Base-by-base conservation (phyloP, 257 asterid genomes). In the Nicotiana noctiflora region DNA sequence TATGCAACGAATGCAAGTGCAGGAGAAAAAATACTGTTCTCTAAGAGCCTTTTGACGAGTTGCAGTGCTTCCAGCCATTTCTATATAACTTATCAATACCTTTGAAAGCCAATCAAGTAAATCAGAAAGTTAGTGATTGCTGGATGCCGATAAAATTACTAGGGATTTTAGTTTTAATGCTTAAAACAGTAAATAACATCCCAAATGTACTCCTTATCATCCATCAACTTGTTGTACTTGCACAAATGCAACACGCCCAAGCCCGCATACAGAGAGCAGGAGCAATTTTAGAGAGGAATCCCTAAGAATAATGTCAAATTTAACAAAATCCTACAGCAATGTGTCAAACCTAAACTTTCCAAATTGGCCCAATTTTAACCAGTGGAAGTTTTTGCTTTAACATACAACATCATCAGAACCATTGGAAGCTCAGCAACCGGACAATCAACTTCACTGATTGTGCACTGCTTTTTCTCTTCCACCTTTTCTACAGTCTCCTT, bases 51-150 rank as follows among this genome's bases (percentile, higher is more conserved):
- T 90, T 88, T 90, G 94, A 84, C 99, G 94, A 80, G 95, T 90
- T 40, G 79, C 53, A 31, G 98, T 94, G 93, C 98, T 96, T 89
- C 97, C 99, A 84, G 99, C 98, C 55, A 89, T 90, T 84, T 96
- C 99, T 82, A 96, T 86, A 77, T 96, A 96, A 86, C 98, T 94
- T 84, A 96, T 96, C 79, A 80, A 82, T 46, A 94, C 98, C 99
- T 96, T 81, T 62, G 61, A 51, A 82, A 70, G 85, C 76, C 83
- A 82, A 57, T 37, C 79, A 67, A 79, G 79, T 74, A 40, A 8
- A 81, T 81, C 65, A 86, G 60, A 72, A 14, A 46, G 60, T 72
- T 49, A 72, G 61, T 72, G 78, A 46, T 72, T 46, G 23, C 40
- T 46, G 46, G 77, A 21, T 70, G 19, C 23, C 13, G 0, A 44